These are phyloP conservation scores for Seiridium unicorne DNA, from an alignment of 2,329 filamentous ascomycete genomes.

Conservation along the genomic window DNA sequence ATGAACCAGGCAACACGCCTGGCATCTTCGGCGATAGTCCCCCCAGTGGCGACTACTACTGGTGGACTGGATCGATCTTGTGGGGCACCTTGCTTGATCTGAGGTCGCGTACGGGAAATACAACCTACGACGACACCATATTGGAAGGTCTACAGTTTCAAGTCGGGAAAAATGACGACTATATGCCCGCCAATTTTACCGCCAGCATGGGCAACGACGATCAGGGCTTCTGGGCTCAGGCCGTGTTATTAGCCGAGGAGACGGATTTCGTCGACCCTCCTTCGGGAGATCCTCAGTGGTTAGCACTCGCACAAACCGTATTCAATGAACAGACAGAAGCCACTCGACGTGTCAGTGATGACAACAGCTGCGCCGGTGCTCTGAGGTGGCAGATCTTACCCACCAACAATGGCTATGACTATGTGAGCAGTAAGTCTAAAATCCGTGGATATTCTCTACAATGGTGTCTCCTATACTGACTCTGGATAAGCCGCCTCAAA, in stretches of 20 bases:
- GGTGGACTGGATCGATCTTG: slow-evolving; percentile 50
- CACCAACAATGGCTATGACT: slow-evolving; percentile 50
- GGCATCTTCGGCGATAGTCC: slow-evolving; percentile 19
- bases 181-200: slow-evolving; percentile 38
- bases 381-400: slow-evolving; percentile 65
- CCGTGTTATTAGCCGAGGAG: slow-evolving; percentile 58
- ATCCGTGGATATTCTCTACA: background rate
- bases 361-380: slow-evolving; percentile 53
- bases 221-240: slow-evolving; percentile 61
- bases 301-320: slow-evolving; percentile 57
- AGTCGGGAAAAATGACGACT: slow-evolving; percentile 37
- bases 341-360: slow-evolving; percentile 38
- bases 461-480: background rate
- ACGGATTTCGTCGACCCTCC: slow-evolving; percentile 53
- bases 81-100: slow-evolving; percentile 53
- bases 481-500: slow-evolving; percentile 36
- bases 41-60: slow-evolving; percentile 37
- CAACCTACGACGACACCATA: slow-evolving; percentile 44
- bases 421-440: slow-evolving; percentile 34
- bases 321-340: slow-evolving; percentile 54
- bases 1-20: slow-evolving; percentile 15
- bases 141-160: slow-evolving; percentile 41
- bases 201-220: slow-evolving; percentile 45
- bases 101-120: slow-evolving; percentile 49
- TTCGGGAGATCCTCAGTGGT: slow-evolving; percentile 49